phyloP scores from a whole-genome alignment of 768 basidiomycete genomes.

The Podaxis sp. region DNA sequence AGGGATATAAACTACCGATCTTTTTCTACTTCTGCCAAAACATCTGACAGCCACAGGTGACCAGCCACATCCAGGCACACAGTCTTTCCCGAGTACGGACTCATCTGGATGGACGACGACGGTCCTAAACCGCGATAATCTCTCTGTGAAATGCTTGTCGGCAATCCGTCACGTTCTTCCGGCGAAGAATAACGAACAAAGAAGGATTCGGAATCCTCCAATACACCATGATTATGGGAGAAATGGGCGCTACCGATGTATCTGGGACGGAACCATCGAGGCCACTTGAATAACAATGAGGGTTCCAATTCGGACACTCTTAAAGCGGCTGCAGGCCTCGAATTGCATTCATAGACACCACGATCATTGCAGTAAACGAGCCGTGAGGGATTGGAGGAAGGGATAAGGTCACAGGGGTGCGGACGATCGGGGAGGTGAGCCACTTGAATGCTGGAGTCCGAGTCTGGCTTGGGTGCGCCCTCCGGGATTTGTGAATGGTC shows the following conservation, averaged over 20 bases:
- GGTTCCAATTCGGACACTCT: not conserved
- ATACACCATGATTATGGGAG: not conserved
- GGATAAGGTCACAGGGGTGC: not conserved
- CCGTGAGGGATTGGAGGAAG: not conserved
- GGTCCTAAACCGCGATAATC: not conserved
- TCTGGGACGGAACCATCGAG: not conserved
- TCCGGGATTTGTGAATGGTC: not conserved
- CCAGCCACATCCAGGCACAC: not conserved
- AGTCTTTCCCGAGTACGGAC: not conserved
- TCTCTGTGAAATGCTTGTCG: not conserved
- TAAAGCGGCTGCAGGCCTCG: not conserved
- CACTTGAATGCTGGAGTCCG: not conserved
- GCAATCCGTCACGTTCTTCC: not conserved
- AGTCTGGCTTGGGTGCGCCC: not conserved
- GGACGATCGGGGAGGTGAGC: not conserved
- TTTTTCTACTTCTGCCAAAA: too few species aligned
- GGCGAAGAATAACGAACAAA: not conserved
- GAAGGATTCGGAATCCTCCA: not conserved
- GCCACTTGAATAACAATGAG: not conserved
- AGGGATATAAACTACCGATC: too few species aligned
- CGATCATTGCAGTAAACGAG: not conserved
- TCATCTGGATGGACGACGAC: not conserved
- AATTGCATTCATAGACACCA: not conserved
- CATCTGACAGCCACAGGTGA: too few species aligned
- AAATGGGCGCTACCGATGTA: not conserved